These are phyloP conservation scores for Termitomyces titanicus DNA, from an alignment of 768 basidiomycete species.

Conservation along the genomic window DNA sequence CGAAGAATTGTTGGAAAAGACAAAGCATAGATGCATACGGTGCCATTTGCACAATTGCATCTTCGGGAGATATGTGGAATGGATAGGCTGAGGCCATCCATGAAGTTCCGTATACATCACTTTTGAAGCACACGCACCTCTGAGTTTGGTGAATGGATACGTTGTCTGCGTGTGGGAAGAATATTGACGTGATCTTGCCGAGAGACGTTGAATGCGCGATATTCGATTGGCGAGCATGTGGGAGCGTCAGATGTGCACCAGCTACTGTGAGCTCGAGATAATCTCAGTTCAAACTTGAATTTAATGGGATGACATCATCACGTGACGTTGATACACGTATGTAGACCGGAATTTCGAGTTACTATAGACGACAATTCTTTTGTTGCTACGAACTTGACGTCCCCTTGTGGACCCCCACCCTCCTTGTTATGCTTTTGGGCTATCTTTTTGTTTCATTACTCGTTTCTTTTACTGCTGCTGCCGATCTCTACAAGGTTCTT, in stretches of 20 bases:
- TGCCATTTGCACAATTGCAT: conserved; percentile 38
- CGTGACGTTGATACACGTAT: conserved; percentile 19
- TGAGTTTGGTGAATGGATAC: conserved; percentile 32
- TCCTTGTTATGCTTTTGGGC: conserved; percentile 30
- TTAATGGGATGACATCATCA: neutral
- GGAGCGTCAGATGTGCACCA: conserved; percentile 2
- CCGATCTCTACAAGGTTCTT: conserved; percentile 79
- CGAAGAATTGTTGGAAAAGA: conserved; percentile 19
- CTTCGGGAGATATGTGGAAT: conserved; percentile 43
- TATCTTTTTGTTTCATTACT: conserved; percentile 35
- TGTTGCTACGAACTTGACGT: neutral
- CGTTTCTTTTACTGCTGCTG: conserved; percentile 41
- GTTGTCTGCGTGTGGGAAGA: conserved; percentile 10
- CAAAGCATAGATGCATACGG: conserved; percentile 25
- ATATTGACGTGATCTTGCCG: conserved; percentile 2
- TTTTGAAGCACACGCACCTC: conserved; percentile 23
- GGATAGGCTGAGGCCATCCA: conserved; percentile 39
- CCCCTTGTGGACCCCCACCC: conserved; percentile 8
- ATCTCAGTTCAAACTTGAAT: neutral
- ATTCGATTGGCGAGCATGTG: conserved; percentile 17
- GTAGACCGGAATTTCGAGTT: conserved; percentile 10
- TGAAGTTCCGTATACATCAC: neutral
- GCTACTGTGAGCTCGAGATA: no score
- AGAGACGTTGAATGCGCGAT: conserved; percentile 10
- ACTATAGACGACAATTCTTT: conserved; percentile 8